Evolutionary conservation across 257 asterid species (phyloP).

Genomic region (Voacanga thouarsii): DNA sequence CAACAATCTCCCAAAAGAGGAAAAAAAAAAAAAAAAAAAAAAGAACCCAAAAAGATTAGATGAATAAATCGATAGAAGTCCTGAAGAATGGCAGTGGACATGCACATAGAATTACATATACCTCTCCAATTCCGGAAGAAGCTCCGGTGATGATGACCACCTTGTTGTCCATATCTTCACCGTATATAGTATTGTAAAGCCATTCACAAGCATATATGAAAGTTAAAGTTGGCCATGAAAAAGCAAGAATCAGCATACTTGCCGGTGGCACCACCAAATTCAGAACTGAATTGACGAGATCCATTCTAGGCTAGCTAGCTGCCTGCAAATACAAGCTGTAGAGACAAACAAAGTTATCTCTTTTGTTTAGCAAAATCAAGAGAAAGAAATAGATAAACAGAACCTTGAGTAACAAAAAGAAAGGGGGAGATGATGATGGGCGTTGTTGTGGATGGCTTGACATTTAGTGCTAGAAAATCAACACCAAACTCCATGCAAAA

Average conservation of each 20-base stretch:
- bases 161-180: slow-evolving; percentile 58
- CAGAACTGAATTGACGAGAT: slow-evolving; percentile 45
- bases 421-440: not conserved
- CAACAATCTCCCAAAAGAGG: not conserved
- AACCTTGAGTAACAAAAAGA: not conserved
- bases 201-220: slow-evolving; percentile 68
- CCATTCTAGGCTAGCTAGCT: slow-evolving; percentile 29
- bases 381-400: not conserved
- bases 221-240: slow-evolving; percentile 81
- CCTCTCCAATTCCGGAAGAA: slow-evolving; percentile 97
- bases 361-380: not conserved
- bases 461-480: slow-evolving; percentile 39
- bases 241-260: slow-evolving; percentile 72
- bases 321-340: too few relatives aligned
- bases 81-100: not conserved
- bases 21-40: too few relatives aligned
- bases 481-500: slow-evolving; percentile 51
- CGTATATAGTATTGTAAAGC: slow-evolving; percentile 47
- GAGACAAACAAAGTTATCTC: not conserved
- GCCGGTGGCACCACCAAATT: slow-evolving; percentile 84
- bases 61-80: not conserved
- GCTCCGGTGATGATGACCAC: slow-evolving; percentile 90
- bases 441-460: slow-evolving; percentile 9
- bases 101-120: slow-evolving; percentile 7
- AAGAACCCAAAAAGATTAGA: not conserved